Base-by-base conservation (phyloP, 306 rosid genomes). In the Prosopis cineraria region DNA sequence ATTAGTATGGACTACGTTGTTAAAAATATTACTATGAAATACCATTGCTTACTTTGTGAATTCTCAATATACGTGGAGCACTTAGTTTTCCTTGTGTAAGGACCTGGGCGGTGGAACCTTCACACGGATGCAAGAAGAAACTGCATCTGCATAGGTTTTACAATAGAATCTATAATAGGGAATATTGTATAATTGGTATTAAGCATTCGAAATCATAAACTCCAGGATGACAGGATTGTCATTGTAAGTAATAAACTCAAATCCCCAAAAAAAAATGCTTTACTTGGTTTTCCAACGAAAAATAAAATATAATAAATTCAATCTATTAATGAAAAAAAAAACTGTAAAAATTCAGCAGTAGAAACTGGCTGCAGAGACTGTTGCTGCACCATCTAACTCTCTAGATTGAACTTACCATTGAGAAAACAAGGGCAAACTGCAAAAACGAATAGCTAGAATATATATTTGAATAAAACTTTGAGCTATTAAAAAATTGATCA, bases 21-120 rank as follows among this genome's bases (percentile, higher is more conserved):
- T 1, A 10, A 11, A 16, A 45, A 13, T 1, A 25, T 56, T 25
- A 56, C 64, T 25, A 56, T 25, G 34, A 60, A 73, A 75, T 69
- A 70, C 10, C 50, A 62, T 20, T 73, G 79, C 88, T 78, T 83
- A 93, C 98, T 83, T 93, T 93, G 67, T 90, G 92, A 74, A 92
- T 86, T 86, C 93, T 85, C 87, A 89, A 86, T 60, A 93, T 93
- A 74, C 98, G 96, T 75, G 98, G 98, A 56, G 96, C 98, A 73
- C 98, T 93, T 64, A 93, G 85, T 80, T 93, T 93, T 67, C 97
- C 97, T 86, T 90, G 97, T 14, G 92, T 86, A 63, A 86, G 87
- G 81, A 84, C 85, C 87, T 86, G 96, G 48, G 87, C 82, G 53
- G 85, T 72, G 50, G 96, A 88, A 78, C 94, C 96, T 84, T 93